These are phyloP conservation scores for Phyllosticta citrichinensis DNA, from an alignment of 2,329 filamentous ascomycete species.

Conservation along the genomic window DNA sequence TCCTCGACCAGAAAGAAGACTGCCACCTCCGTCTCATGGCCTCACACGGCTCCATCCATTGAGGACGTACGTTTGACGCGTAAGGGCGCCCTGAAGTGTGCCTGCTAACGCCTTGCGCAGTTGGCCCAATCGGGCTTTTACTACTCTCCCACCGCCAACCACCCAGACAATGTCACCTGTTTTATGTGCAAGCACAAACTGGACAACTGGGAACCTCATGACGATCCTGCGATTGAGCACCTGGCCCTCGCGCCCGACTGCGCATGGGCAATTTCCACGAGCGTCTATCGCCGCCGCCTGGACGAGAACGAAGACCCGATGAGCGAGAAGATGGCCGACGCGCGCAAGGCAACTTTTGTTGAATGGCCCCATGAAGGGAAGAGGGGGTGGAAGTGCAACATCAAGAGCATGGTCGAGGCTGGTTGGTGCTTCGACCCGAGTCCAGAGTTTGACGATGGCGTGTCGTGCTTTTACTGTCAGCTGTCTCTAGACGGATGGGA, in stretches of 20 bases:
- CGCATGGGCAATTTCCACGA: constrained; percentile 65
- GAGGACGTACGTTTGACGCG: constrained; percentile 45
- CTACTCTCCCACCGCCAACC: constrained; percentile 64
- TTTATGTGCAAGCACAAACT: constrained; percentile 77
- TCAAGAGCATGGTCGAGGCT: constrained; percentile 80
- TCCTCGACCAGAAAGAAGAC: constrained; percentile 56
- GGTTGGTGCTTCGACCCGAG: constrained; percentile 92
- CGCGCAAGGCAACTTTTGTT: constrained; percentile 75
- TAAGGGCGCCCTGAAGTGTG: not conserved
- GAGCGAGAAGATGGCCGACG: constrained; percentile 59
- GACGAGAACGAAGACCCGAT: constrained; percentile 63
- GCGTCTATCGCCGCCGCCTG: constrained; percentile 50
- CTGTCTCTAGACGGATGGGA: constrained; percentile 93
- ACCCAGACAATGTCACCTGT: constrained; percentile 80
- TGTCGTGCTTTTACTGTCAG: constrained; percentile 83
- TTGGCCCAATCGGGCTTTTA: constrained; percentile 88
- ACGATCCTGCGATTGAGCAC: constrained; percentile 78
- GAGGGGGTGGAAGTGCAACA: constrained; percentile 81
- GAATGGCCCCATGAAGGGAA: constrained; percentile 86
- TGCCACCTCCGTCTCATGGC: constrained; percentile 55
- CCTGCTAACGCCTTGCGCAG: constrained; percentile 35
- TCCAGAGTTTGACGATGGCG: constrained; percentile 74
- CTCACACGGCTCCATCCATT: constrained; percentile 58
- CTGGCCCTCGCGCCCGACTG: constrained; percentile 72
- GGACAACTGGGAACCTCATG: constrained; percentile 84